Evolutionary conservation across 495 filamentous ascomycete species (phyloP), one percentile per base, ranked within the genome.

Genomic region (Neurospora tetrasperma): DNA sequence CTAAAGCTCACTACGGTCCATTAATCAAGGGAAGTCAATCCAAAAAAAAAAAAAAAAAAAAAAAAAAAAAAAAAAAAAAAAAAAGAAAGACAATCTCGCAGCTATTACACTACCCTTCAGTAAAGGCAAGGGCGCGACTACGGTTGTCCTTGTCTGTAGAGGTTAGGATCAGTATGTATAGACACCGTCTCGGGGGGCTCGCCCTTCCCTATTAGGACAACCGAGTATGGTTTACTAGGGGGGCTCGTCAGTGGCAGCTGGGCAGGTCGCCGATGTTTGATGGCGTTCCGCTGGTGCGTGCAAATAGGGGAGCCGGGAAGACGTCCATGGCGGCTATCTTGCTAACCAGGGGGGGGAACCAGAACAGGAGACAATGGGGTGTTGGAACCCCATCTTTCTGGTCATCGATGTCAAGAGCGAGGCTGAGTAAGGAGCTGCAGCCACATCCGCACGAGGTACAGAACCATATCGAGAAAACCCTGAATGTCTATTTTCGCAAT

Each of bases 221-320:
- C 44, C 72, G 77, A 75, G 77, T 74, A 71, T 75, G 66, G 71
- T 39, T 39, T 42, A 59, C 73, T 71, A 62, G 46, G 77, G 75
- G 70, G 11, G 7, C 73, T 73, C 72, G 41, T 44, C 42, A 66
- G 43, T 42, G 69, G 43, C 39, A 40, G 38, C 69, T 42, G 54
- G 68, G 69, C 70, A 74, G 77, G 77, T 78, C 77, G 75, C 74
- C 77, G 77, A 78, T 73, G 27, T 31, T 74, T 62, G 46, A 75
- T 40, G 42, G 44, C 69, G 69, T 54, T 71, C 59, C 27, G 54
- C 27, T 35, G 54, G 54, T 62, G 54, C 54, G 54, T 62, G 54
- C 54, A 62, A 62, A 18, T 66, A 66, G 54, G 54, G 54, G 54
- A 66, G 31, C 54, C 54, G 54, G 54, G 54, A 27, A 66, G 23